Conservation (phyloP, 805 yeast genomes). For the Nematodospora valgi region DNA sequence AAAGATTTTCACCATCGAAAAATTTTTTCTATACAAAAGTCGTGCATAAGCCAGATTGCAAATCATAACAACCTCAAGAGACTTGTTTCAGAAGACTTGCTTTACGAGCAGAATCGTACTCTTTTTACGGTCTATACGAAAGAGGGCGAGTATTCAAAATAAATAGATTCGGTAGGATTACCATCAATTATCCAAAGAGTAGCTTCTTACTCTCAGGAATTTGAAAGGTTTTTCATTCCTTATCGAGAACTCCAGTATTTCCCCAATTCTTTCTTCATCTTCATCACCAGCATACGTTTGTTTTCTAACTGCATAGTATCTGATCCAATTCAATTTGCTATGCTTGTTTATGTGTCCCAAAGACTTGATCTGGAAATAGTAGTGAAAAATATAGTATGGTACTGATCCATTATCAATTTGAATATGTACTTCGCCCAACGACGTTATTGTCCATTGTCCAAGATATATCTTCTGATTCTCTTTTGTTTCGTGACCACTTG, state of each 20-base stretch:
- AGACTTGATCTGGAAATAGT: slow-evolving; percentile 55
- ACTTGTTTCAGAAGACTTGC: too few relatives aligned
- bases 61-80: too few relatives aligned
- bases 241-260: slow-evolving; percentile 47
- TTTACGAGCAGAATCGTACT: too few relatives aligned
- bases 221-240: slow-evolving; percentile 76
- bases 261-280: slow-evolving; percentile 49
- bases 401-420: slow-evolving; percentile 56
- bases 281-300: slow-evolving; percentile 16
- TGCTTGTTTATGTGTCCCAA: slow-evolving; percentile 59
- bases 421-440: slow-evolving; percentile 50
- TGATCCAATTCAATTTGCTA: slow-evolving; percentile 70
- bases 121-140: too few relatives aligned
- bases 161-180: too few relatives aligned
- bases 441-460: slow-evolving; percentile 58
- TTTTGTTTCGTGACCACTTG: slow-evolving; percentile 11
- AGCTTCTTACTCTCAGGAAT: slow-evolving; percentile 62
- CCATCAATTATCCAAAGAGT: slow-evolving; percentile 16
- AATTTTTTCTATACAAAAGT: too few relatives aligned
- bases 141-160: too few relatives aligned
- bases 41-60: too few relatives aligned
- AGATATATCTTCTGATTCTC: slow-evolving; percentile 34
- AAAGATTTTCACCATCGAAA: slow-evolving; percentile 9
- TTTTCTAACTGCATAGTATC: slow-evolving; percentile 55
- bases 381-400: slow-evolving; percentile 58